Conservation (phyloP, 768 basidiomycete genomes). For the Termitomyces sp. region DNA sequence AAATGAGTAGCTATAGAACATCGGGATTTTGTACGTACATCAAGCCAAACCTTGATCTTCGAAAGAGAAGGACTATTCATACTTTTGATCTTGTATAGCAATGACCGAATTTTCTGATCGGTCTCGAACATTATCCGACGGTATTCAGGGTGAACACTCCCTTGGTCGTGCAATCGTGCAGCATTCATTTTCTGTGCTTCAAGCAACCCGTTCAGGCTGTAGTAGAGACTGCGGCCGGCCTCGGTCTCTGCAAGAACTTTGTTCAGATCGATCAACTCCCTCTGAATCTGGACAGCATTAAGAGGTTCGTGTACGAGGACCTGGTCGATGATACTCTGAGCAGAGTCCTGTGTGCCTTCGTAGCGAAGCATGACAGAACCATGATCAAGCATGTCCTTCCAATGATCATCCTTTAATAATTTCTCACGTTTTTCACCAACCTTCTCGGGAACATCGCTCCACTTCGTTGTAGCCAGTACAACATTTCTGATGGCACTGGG, state of each 20-base stretch:
- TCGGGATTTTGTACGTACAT: background rate
- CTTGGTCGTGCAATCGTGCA: background rate
- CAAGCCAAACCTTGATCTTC: conserved; percentile 3
- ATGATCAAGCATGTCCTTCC: conserved; percentile 11
- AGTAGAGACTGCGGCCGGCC: conserved; percentile 6
- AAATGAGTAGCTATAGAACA: background rate
- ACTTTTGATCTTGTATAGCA: conserved; percentile 4
- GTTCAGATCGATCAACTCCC: conserved; percentile 8
- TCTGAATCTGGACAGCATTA: conserved; percentile 7
- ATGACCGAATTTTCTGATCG: conserved; percentile 7
- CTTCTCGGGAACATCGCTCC: conserved; percentile 28
- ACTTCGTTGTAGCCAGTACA: conserved; percentile 45
- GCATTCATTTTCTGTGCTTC: conserved; percentile 3
- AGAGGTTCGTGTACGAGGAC: conserved; percentile 9
- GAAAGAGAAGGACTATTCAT: conserved; percentile 5
- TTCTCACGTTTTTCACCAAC: conserved; percentile 11
- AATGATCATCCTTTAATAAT: conserved; percentile 8
- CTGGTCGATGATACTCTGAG: conserved; percentile 4
- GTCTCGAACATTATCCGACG: background rate
- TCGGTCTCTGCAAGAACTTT: conserved; percentile 8
- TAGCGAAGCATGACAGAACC: conserved; percentile 9
- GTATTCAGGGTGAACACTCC: background rate
- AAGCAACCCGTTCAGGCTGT: conserved; percentile 2
- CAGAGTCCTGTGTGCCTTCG: conserved; percentile 8
- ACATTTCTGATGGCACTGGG: conserved; percentile 39